A percentile compares a stretch with the other conserved stretches of the same genome.
These are phyloP conservation scores for Alopecurus myosuroides DNA, from an alignment of 176 grass and related monocot species.

Conservation along the genomic window DNA sequence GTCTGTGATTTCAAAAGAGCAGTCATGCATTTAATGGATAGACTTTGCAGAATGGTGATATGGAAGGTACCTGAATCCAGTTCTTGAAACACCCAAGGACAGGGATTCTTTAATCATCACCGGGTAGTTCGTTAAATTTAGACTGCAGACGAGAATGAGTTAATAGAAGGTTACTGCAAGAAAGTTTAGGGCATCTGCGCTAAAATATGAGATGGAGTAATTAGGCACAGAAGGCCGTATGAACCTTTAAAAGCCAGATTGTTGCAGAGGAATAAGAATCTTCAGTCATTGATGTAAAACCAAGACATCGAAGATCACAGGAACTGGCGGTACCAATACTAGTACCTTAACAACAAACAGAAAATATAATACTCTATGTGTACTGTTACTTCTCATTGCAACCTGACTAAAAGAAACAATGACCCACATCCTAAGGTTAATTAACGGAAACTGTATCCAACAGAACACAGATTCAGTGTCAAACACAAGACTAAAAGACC, in stretches of 20 bases:
- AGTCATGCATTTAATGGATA: neutral
- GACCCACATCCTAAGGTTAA: neutral
- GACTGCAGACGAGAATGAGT: slow-evolving; percentile 36
- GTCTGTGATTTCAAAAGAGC: neutral
- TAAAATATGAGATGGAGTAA: slow-evolving; percentile 11
- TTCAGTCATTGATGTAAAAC: slow-evolving; percentile 89
- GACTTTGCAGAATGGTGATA: slow-evolving; percentile 2
- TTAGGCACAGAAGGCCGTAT: neutral
- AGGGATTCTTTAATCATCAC: slow-evolving; percentile 87
- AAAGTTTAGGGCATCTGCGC: neutral
- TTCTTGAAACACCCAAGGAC: slow-evolving; percentile 85
- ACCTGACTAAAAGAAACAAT: slow-evolving; percentile 20
- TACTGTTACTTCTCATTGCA: slow-evolving; percentile 39
- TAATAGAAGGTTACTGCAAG: slow-evolving; percentile 7
- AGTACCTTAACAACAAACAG: slow-evolving; percentile 36
- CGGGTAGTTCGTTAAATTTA: slow-evolving; percentile 77
- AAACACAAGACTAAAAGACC: neutral
- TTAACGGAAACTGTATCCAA: neutral
- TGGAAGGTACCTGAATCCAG: slow-evolving; percentile 70
- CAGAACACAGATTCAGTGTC: neutral
- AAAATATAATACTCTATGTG: slow-evolving; percentile 24
- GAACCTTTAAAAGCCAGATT: slow-evolving; percentile 83
- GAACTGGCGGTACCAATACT: slow-evolving; percentile 51
- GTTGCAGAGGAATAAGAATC: slow-evolving; percentile 90
- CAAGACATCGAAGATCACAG: slow-evolving; percentile 78